Conservation (phyloP, 805 yeast species). For the Allodekkera sacchari region DNA sequence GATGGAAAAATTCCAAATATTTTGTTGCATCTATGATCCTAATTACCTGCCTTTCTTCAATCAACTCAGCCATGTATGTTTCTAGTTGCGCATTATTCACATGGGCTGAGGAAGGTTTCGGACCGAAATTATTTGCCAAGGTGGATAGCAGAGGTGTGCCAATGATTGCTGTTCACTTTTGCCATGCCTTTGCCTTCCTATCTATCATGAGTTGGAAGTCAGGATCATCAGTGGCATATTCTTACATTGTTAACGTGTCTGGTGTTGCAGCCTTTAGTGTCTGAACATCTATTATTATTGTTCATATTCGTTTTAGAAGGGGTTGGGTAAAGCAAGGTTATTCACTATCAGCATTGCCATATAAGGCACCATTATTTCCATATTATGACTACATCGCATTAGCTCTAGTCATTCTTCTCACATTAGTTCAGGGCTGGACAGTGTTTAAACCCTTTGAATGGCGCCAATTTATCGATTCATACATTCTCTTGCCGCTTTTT, state of each 20-base stretch:
- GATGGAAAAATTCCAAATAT: slow-evolving; percentile 30
- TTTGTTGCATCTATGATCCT: slow-evolving; percentile 43
- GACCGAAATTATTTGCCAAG: slow-evolving; percentile 46
- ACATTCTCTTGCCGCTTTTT: slow-evolving; percentile 52
- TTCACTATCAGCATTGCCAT: slow-evolving; percentile 12
- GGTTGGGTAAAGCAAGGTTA: slow-evolving; percentile 12
- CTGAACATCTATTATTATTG: slow-evolving; percentile 48
- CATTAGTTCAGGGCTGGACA: slow-evolving; percentile 65
- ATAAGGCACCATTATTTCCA: slow-evolving; percentile 34
- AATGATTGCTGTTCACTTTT: slow-evolving; percentile 42
- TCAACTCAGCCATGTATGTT: slow-evolving; percentile 56
- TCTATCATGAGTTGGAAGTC: slow-evolving; percentile 47
- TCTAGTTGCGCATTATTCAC: slow-evolving; percentile 57
- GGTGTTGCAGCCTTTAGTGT: slow-evolving; percentile 59
- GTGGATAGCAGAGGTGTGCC: slow-evolving; percentile 54
- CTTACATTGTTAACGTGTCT: slow-evolving; percentile 47
- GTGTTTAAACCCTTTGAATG: slow-evolving; percentile 48
- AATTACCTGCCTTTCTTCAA: slow-evolving; percentile 54
- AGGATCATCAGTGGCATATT: slow-evolving; percentile 51
- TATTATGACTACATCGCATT: slow-evolving; percentile 36
- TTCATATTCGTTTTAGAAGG: slow-evolving; percentile 41
- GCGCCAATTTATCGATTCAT: slow-evolving; percentile 48
- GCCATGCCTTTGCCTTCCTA: slow-evolving; percentile 44
- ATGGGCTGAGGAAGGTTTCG: slow-evolving; percentile 50
- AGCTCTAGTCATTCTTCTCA: slow-evolving; percentile 52